Evolutionary conservation across 805 yeast species (phyloP).

Genomic region (Yamadazyma kitorensis): DNA sequence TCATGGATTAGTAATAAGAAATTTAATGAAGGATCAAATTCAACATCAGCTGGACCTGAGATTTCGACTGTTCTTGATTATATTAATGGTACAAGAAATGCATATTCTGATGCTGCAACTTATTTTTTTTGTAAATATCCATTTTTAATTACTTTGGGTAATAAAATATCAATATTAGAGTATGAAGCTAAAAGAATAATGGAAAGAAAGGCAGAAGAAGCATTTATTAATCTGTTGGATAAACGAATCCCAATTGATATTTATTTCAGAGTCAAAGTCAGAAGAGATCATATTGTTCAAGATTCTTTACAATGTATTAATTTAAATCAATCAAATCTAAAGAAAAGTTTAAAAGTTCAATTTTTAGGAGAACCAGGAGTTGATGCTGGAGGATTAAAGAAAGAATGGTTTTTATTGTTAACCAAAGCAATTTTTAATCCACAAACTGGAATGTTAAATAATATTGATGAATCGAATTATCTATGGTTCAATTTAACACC

Average conservation of each 20-base stretch:
- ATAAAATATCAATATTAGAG: slow-evolving; percentile 76
- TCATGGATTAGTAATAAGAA: slow-evolving; percentile 62
- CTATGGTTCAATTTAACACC: slow-evolving; percentile 71
- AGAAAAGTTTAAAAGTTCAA: slow-evolving; percentile 73
- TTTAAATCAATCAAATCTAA: slow-evolving; percentile 54
- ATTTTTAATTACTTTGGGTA: slow-evolving; percentile 74
- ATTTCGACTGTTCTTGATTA: slow-evolving; percentile 45
- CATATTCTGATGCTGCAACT: slow-evolving; percentile 21
- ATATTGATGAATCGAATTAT: slow-evolving; percentile 64
- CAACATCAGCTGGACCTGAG: slow-evolving; percentile 20
- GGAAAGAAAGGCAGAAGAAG: slow-evolving; percentile 88
- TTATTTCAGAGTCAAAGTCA: slow-evolving; percentile 62
- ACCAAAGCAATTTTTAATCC: slow-evolving; percentile 70
- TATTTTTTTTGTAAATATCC: slow-evolving; percentile 82
- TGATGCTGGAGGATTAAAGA: slow-evolving; percentile 92
- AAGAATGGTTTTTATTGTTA: slow-evolving; percentile 87
- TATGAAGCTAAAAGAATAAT: slow-evolving; percentile 77
- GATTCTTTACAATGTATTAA: slow-evolving; percentile 73
- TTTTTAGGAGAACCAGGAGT: slow-evolving; percentile 88
- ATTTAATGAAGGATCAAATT: slow-evolving; percentile 7
- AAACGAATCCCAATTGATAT: slow-evolving; percentile 61
- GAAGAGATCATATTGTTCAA: slow-evolving; percentile 62
- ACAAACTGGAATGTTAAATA: slow-evolving; percentile 60
- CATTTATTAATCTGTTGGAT: slow-evolving; percentile 73
- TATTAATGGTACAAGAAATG: slow-evolving; percentile 40